A percentile compares a stretch with the other conserved stretches of the same genome.
These are phyloP conservation scores for Verticillium albo-atrum DNA, from an alignment of 2,329 filamentous ascomycete genomes.

Conservation along the genomic window DNA sequence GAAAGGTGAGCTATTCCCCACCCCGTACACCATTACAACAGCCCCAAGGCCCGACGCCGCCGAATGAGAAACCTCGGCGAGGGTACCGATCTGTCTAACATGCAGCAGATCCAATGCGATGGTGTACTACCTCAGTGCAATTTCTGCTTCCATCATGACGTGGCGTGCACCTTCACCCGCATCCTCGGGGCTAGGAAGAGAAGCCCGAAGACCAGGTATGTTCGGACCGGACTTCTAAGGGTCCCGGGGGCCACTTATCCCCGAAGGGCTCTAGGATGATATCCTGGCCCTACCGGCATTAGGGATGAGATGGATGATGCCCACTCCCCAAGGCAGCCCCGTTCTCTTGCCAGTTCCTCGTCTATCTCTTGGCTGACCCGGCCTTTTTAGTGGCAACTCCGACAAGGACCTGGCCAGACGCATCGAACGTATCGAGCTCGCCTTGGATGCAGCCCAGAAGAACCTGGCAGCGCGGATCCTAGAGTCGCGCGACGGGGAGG, in stretches of 20 bases:
- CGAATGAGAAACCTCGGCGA: not conserved
- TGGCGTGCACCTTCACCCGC: constrained; percentile 38
- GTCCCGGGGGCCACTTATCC: not conserved
- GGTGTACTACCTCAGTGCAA: constrained; percentile 37
- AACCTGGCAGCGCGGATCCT: constrained; percentile 2
- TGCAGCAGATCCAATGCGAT: constrained; percentile 44
- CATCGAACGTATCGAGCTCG: constrained; percentile 33
- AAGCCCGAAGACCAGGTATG: constrained; percentile 5
- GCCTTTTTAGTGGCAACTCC: constrained; percentile 5
- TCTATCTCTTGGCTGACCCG: not conserved
- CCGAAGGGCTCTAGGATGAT: not conserved
- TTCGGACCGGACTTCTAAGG: not conserved
- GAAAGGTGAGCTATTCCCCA: constrained; percentile 34
- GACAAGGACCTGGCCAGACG: constrained; percentile 28
- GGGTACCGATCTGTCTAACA: constrained; percentile 3
- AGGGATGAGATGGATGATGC: not conserved
- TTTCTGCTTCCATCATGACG: constrained; percentile 44
- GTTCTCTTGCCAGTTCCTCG: not conserved
- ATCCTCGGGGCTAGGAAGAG: constrained; percentile 9
- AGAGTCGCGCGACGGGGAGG: not conserved
- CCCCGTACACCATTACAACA: not conserved
- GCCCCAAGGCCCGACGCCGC: no score
- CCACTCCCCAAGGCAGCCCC: not conserved
- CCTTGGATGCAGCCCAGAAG: constrained; percentile 20
- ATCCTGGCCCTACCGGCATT: not conserved